Evolutionary conservation across 2,329 filamentous ascomycete genomes (phyloP), one percentile per base, ranked within the genome.

Genomic region (Fusarium devonianum): DNA sequence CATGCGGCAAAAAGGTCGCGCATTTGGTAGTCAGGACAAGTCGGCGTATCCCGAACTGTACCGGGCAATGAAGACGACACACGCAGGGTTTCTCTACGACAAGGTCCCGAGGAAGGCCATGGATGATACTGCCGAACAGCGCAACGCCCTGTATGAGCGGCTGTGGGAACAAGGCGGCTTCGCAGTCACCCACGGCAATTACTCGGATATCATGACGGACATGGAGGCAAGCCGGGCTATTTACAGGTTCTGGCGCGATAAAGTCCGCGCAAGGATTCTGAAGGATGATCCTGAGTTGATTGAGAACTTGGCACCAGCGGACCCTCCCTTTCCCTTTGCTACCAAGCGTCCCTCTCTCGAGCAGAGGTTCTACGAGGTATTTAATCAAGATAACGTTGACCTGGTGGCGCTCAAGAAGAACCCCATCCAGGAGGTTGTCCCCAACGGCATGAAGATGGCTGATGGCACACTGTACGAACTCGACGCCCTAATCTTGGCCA

Each of bases 401-500:
- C 17, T 56, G 13, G 45, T 54, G 21, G 50, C 45, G 8, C 28
- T 63, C 0, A 48, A 44, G 10, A 57, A 62, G 17, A 39, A 54
- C 4, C 54, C 57, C 0, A 63, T 63, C 9, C 62, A 65, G 4
- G 57, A 63, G 4, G 64, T 79, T 16, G 71, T 66, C 0, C 59
- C 67, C 3, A 68, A 58, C 0, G 76, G 76, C 0, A 66, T 78
- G 34, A 55, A 56, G 17, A 67, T 69, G 0, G 8, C n/a, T 1
- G 67, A 71, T 13, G 70, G 71, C 3, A 69, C 66, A 1, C 55
- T 69, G 2, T 54, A 71, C 25, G 52, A 55, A 10, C 51, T 69
- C 5, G 75, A 77, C 43, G 63, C 73, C 6, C 55, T 77, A 23
- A 66, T 72, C 43, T 66, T 74, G 29, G 56, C 54, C 5, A 60